Evolutionary conservation across 208 protist species (phyloP).

Genomic region (Leishmania mexicana): DNA sequence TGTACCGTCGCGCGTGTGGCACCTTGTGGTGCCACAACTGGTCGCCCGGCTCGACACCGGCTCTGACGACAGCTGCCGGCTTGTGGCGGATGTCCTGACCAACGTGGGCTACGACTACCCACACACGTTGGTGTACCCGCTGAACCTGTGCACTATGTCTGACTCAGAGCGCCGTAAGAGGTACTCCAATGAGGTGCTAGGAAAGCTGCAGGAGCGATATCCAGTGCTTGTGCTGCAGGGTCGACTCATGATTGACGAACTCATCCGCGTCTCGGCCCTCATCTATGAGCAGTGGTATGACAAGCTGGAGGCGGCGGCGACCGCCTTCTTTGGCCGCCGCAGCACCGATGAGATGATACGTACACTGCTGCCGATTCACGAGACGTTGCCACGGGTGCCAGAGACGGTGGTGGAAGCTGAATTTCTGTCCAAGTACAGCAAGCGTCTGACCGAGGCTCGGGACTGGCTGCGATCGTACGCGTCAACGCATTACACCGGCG

Average conservation of each 20-base stretch:
- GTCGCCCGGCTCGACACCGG: slow-evolving; percentile 97
- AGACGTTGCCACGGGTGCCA: slow-evolving; percentile 90
- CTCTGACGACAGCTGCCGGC: slow-evolving; percentile 84
- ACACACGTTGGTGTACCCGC: slow-evolving; percentile 98
- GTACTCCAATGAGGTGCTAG: slow-evolving; percentile 74
- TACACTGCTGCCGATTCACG: slow-evolving; percentile 93
- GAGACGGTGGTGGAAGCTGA: slow-evolving; percentile 95
- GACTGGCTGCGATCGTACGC: slow-evolving; percentile 77
- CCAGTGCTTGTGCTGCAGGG: slow-evolving; percentile 92
- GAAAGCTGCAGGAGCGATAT: slow-evolving; percentile 65
- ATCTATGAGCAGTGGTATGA: slow-evolving; percentile 95
- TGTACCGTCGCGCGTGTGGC: slow-evolving; percentile 97
- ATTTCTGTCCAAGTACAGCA: slow-evolving; percentile 88
- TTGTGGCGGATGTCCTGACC: slow-evolving; percentile 95
- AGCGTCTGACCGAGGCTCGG: slow-evolving; percentile 59
- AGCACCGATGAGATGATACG: slow-evolving; percentile 88
- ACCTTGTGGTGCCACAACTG: slow-evolving; percentile 98
- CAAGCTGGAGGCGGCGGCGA: slow-evolving; percentile 95
- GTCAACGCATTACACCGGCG: slow-evolving; percentile 52
- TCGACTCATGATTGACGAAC: slow-evolving; percentile 94
- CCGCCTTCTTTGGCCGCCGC: slow-evolving; percentile 94
- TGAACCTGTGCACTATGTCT: slow-evolving; percentile 96
- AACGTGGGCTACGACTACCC: slow-evolving; percentile 96
- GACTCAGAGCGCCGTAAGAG: slow-evolving; percentile 74
- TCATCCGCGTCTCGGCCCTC: slow-evolving; percentile 97